Percentiles rank a stretch among this genome's conserved stretches.
Evolutionary conservation across 2,329 filamentous ascomycete species (phyloP).

Genomic region (Talaromyces amestolkiae): DNA sequence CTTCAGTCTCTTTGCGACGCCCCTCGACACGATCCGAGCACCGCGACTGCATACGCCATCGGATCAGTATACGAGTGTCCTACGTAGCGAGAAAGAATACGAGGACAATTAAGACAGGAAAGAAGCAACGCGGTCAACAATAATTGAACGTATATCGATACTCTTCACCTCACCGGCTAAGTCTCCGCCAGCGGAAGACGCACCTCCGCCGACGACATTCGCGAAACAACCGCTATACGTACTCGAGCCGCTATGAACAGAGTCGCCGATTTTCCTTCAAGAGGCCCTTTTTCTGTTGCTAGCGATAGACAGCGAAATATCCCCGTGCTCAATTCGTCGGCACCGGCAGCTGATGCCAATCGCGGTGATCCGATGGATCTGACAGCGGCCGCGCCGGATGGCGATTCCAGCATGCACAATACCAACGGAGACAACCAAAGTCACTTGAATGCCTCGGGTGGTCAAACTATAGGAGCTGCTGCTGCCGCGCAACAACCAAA

Average conservation of each 20-base stretch:
- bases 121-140: background rate
- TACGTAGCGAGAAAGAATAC: background rate
- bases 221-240: background rate
- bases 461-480: constrained; percentile 45
- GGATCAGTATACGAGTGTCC: background rate
- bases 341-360: constrained; percentile 43
- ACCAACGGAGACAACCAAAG: constrained; percentile 36
- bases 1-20: constrained; percentile 14
- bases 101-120: background rate
- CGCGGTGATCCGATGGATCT: constrained; percentile 57
- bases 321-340: constrained; percentile 51
- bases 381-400: constrained; percentile 48
- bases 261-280: constrained; percentile 41
- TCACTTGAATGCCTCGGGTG: constrained; percentile 23
- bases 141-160: background rate
- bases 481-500: constrained; percentile 80
- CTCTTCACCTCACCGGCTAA: background rate
- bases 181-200: constrained; percentile 7
- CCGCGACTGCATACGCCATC: constrained; percentile 2
- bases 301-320: constrained; percentile 50
- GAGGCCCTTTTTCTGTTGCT: constrained; percentile 47
- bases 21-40: constrained; percentile 4
- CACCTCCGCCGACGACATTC: background rate
- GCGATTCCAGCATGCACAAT: constrained; percentile 43
- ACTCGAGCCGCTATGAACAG: constrained; percentile 36